Evolutionary conservation across 371 early-diverging fungal genomes (phyloP).

Genomic region (Lichtheimia hyalospora): DNA sequence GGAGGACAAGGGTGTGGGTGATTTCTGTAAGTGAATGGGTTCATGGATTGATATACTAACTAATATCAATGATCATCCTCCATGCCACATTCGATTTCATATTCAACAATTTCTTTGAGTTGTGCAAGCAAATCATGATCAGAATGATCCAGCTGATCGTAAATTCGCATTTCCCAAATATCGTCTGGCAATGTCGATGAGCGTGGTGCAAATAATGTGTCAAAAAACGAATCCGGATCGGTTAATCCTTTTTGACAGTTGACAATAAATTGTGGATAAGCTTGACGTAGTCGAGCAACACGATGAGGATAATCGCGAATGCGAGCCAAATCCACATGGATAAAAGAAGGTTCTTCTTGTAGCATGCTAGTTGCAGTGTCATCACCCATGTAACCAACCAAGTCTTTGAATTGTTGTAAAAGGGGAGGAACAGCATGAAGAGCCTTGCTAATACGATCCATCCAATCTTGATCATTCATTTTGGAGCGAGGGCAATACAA

Average conservation of each 20-base stretch:
- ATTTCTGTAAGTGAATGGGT: neutral
- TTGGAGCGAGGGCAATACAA: conserved; percentile 28
- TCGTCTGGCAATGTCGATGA: conserved; percentile 26
- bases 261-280: conserved; percentile 62
- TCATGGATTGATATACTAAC: conserved; percentile 3
- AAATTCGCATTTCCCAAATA: conserved; percentile 46
- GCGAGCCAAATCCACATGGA: conserved; percentile 41
- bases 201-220: conserved; percentile 19
- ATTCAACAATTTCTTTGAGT: conserved; percentile 58
- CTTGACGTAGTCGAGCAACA: conserved; percentile 28
- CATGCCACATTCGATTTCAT: conserved; percentile 48
- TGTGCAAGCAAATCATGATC: conserved; percentile 51
- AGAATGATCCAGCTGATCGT: conserved; percentile 33
- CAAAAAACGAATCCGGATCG: conserved; percentile 15
- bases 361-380: neutral
- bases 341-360: conserved; percentile 25
- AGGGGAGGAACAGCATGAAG: conserved; percentile 22
- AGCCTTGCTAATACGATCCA: conserved; percentile 28
- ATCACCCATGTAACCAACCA: conserved; percentile 39
- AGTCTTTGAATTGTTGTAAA: conserved; percentile 38
- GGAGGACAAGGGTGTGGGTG: neutral
- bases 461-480: conserved; percentile 40
- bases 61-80: conserved; percentile 7
- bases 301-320: conserved; percentile 39
- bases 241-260: conserved; percentile 33